Percentiles rank a stretch among this genome's conserved stretches.
Conservation (phyloP, 148 eudicot species). For the Vaccinium macrocarpon region DNA sequence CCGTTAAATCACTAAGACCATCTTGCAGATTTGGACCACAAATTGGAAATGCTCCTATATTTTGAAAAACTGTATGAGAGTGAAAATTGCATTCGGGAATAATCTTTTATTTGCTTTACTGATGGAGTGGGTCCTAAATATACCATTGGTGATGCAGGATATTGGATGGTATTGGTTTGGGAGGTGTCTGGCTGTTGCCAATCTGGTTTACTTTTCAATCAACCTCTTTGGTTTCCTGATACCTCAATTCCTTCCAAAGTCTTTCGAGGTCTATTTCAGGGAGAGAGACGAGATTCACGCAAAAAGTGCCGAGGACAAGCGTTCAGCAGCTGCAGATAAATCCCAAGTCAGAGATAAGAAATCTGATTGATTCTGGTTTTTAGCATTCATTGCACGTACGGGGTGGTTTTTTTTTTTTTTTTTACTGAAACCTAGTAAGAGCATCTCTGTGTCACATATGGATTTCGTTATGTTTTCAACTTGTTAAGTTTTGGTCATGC, state of each 20-base stretch:
- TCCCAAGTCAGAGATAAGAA: slow-evolving; percentile 34
- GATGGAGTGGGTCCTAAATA: not conserved
- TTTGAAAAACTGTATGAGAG: not conserved
- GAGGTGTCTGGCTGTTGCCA: slow-evolving; percentile 46
- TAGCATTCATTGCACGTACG: not conserved
- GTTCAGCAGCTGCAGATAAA: slow-evolving; percentile 23
- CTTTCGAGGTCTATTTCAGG: slow-evolving; percentile 65
- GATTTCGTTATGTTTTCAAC: not conserved
- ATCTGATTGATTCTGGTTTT: slow-evolving; percentile 25
- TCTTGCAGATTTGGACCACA: not conserved
- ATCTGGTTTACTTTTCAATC: slow-evolving; percentile 56
- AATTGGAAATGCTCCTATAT: not conserved
- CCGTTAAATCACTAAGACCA: not conserved
- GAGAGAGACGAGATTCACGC: slow-evolving; percentile 52
- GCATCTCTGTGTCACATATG: not conserved
- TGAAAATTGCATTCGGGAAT: not conserved
- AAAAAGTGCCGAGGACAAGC: slow-evolving; percentile 53
- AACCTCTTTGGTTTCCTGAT: slow-evolving; percentile 63
- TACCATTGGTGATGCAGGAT: slow-evolving; percentile 31
- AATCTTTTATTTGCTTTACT: not conserved
- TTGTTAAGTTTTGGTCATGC: not conserved
- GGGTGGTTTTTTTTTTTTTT: not conserved
- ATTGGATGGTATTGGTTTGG: slow-evolving; percentile 77
- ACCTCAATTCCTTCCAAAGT: slow-evolving; percentile 72
- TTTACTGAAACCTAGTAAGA: not conserved